Evolutionary conservation across 2,329 filamentous ascomycete species (phyloP).

Genomic region (Myriangium duriaei): DNA sequence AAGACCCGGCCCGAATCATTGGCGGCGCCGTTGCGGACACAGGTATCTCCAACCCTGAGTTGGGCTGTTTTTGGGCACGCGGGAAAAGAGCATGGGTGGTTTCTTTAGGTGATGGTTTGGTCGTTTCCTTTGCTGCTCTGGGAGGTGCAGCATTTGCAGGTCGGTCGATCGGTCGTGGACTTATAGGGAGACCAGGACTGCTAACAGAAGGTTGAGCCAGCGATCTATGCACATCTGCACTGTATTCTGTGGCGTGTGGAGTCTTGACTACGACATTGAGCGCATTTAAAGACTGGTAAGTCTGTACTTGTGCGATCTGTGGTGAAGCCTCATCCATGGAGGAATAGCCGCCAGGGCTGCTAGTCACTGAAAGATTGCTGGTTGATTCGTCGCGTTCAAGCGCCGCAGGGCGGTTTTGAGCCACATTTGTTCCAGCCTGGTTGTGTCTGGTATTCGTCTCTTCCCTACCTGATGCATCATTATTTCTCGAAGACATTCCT

Average conservation of each 20-base stretch:
- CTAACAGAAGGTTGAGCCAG: constrained; percentile 35
- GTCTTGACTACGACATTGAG: constrained; percentile 8
- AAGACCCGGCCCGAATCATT: constrained; percentile 26
- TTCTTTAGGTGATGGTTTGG: constrained; percentile 50
- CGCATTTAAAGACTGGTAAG: constrained; percentile 12
- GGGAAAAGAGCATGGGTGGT: constrained; percentile 52
- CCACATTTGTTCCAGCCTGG: background rate
- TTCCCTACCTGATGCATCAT: background rate
- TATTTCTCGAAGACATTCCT: background rate
- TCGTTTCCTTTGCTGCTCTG: constrained; percentile 41
- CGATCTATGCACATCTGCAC: background rate
- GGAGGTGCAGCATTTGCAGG: constrained; percentile 48
- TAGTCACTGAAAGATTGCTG: constrained; percentile 5
- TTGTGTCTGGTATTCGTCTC: background rate
- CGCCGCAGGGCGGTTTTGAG: too few relatives aligned
- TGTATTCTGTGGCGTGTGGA: constrained; percentile 3
- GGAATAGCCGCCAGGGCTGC: constrained; percentile 5
- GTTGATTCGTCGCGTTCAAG: constrained; percentile 2
- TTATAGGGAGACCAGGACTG: constrained; percentile 52
- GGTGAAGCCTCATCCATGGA: constrained; percentile 11
- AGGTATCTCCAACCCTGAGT: constrained; percentile 40
- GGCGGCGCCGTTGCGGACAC: constrained; percentile 48
- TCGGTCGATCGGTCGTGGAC: constrained; percentile 48
- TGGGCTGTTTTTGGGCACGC: constrained; percentile 58
- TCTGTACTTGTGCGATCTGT: constrained; percentile 12